phyloP scores from a whole-genome alignment of 2,329 filamentous ascomycete species.

The Alternaria dauci region DNA sequence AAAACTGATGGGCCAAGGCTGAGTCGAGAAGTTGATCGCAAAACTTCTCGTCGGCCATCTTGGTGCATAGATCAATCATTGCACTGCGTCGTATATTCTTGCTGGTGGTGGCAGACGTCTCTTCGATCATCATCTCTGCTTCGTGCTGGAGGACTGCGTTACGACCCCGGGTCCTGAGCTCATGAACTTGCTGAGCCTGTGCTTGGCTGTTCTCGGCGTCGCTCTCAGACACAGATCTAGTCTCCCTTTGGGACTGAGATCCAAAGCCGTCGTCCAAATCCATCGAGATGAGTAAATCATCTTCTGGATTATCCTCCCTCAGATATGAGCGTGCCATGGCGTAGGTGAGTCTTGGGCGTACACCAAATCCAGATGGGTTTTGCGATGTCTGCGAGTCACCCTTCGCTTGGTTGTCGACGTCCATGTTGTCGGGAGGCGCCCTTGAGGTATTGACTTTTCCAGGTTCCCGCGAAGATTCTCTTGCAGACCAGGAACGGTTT shows the following conservation, averaged over 20 bases:
- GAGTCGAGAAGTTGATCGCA: slow-evolving; percentile 76
- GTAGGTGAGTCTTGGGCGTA: slow-evolving; percentile 64
- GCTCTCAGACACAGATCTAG: slow-evolving; percentile 52
- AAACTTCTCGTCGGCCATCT: slow-evolving; percentile 68
- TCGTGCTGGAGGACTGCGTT: slow-evolving; percentile 65
- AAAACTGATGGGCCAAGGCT: slow-evolving; percentile 73
- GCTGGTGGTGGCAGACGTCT: slow-evolving; percentile 59
- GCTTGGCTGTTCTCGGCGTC: slow-evolving; percentile 55
- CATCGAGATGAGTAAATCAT: slow-evolving; percentile 48
- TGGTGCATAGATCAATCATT: slow-evolving; percentile 64
- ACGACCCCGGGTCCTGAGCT: slow-evolving; percentile 66
- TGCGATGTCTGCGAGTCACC: slow-evolving; percentile 42
- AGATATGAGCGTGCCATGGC: slow-evolving; percentile 67
- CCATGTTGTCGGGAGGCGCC: slow-evolving; percentile 24
- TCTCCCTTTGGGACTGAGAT: slow-evolving; percentile 25
- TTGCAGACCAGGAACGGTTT: not conserved
- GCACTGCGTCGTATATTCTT: slow-evolving; percentile 60
- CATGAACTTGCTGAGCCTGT: slow-evolving; percentile 63
- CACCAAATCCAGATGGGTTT: slow-evolving; percentile 23
- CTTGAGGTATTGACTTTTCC: not conserved
- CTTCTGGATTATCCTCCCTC: slow-evolving; percentile 60
- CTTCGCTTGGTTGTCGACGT: slow-evolving; percentile 27
- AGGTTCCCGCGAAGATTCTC: not conserved
- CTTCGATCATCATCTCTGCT: slow-evolving; percentile 65
- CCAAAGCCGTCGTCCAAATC: slow-evolving; percentile 38